Base-by-base conservation (phyloP, 768 basidiomycete genomes). In the Lactarius sp. region DNA sequence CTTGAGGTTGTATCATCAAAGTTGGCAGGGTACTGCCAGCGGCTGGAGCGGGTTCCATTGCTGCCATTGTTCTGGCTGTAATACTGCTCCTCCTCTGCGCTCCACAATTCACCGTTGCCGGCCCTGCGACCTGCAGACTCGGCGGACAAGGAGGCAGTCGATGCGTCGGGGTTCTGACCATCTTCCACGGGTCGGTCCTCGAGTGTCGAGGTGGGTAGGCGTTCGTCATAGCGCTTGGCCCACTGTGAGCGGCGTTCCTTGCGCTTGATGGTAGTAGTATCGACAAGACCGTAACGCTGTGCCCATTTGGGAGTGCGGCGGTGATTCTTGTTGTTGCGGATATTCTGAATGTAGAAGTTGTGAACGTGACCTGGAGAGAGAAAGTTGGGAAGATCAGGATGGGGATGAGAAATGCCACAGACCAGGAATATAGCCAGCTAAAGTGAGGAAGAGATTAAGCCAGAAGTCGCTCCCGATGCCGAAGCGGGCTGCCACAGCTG, bases 301-400 rank as follows among this genome's bases (percentile, higher is more conserved):
- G 88, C 88, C 95, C 95, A 98, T 75, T 97, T 95, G 20, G 95
- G 95, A n/a, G 95, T 97, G 50, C 95, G 86, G 14, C 82, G 80
- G 72, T 90, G 83, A 69, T 85, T 95, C 80, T 95, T 92, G 80
- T 98, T 98, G 77, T 97, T 98, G 61, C 95, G 81, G 68, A 98
- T 86, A 75, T 97, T 97, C 87, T 98, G 90, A 63, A 94, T 91
- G 77, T 94, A 94, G 73, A 94, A 94, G 69, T 96, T 97, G 77
- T 98, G 95, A 59, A 77, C 85, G 73, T 98, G 94, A 22, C 92
- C 92, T 87, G 72, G 56, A 68, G 69, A 50, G 44, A 12, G 50
- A 64, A 44, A 50, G 56, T 53, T 22, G 64, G 61, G 20, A 53
- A 53, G 13, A 27, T 4, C 9, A 31, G 37, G 57, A 47, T 3